Base-by-base conservation (phyloP, 2,329 filamentous ascomycete species). In the Ceratocystis lukuohia region DNA sequence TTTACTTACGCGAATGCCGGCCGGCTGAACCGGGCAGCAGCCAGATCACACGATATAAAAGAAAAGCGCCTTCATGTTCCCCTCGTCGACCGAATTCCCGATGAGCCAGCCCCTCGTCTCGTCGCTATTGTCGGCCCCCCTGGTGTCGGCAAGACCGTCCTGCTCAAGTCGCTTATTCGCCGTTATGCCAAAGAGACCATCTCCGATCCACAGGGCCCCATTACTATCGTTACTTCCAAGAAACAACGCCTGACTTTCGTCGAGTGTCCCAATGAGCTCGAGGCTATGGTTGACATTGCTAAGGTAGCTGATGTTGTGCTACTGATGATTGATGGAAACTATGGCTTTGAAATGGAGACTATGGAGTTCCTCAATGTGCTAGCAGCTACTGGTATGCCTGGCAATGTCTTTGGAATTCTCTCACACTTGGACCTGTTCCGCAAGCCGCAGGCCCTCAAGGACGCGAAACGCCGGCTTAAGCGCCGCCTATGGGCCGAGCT, bases 291-390 rank as follows among this genome's bases (percentile, higher is more conserved):
- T 70, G 94, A 99, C 76, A 83, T 96, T 66, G 90, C 94, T 68
- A 99, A 99, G 77, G 89, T 99, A 56, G 94, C 95, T 20, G 94
- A 99, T 75, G 96, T 99, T 72, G 90, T 97, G 5, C 81, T 99
- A 62, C 82, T 99, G 66, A 94, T 99, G 89, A 99, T 99, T 71
- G 94, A 99, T 74, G 95, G 94, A 66, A 97, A 97, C 77, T 99
- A 89, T 73, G 95, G 94, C 15, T 99, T 99, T 74, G 94, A 99
- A 77, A 99, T 99, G 94, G 94, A 99, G 81, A 99, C 94, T 0
- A 99, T 99, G 94, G 94, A 99, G 77, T 99, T 99, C 69, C 79
- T 99, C 73, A 97, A 96, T 71, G 87, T 96, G 20, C 80, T 99
- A 63, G 88, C 89, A n/a, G 85, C 91, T 1, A 96, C 89, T 37